phyloP scores from a whole-genome alignment of 352 stramenopile genomes.

The Globisporangium emineosum region DNA sequence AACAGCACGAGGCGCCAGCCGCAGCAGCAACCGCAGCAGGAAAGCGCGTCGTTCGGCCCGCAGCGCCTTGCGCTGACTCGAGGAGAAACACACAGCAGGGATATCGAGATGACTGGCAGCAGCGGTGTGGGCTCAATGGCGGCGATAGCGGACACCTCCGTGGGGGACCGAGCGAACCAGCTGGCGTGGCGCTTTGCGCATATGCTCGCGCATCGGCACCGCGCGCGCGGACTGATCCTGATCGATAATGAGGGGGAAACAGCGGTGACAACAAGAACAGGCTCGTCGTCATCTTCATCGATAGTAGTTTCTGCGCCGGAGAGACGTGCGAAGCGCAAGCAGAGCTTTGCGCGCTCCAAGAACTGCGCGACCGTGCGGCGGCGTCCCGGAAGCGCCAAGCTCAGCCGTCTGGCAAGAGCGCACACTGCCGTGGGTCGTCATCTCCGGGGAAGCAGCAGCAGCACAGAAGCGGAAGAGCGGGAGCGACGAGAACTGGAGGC shows the following conservation, averaged over 20 bases:
- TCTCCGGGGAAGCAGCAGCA: not conserved
- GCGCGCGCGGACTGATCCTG: constrained; percentile 4
- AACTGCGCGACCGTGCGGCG: constrained; percentile 32
- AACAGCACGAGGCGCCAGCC: constrained; percentile 2
- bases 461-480: constrained; percentile 4
- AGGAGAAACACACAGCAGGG: not conserved
- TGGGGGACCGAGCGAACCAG: constrained; percentile 5
- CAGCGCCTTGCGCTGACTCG: not conserved
- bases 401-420: not conserved
- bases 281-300: not conserved
- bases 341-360: constrained; percentile 13
- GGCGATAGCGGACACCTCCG: not conserved
- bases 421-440: not conserved
- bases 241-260: not conserved
- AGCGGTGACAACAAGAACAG: not conserved
- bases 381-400: not conserved
- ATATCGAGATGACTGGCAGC: not conserved
- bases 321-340: constrained; percentile 3
- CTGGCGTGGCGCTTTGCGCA: constrained; percentile 40
- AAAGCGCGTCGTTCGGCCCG: not conserved
- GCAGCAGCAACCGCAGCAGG: constrained; percentile 1
- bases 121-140: not conserved
- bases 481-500: constrained; percentile 21
- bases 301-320: not conserved
- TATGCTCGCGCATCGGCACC: constrained; percentile 31